These are phyloP conservation scores for Helminthosporium solani DNA, from an alignment of 2,329 filamentous ascomycete species.

Conservation along the genomic window DNA sequence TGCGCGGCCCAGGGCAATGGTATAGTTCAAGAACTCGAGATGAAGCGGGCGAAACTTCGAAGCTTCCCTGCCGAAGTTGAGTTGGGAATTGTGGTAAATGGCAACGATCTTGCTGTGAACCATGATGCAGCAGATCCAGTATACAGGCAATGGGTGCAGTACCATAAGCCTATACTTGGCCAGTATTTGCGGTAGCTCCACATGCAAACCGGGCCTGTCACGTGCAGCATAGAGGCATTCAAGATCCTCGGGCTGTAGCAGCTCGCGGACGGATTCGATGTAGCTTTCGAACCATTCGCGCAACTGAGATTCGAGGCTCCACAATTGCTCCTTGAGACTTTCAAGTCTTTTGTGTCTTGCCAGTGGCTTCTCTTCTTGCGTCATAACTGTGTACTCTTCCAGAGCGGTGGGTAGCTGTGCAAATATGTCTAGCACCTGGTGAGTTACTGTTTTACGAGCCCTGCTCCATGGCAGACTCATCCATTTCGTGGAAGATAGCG, in stretches of 20 bases:
- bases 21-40: conserved; percentile 5
- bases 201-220: conserved; percentile 3
- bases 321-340: conserved; percentile 3
- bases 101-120: conserved; percentile 4
- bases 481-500: conserved; percentile 11
- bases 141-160: conserved; percentile 11
- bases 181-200: conserved; percentile 9
- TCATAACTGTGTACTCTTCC: conserved; percentile 11
- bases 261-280: background rate
- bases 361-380: background rate
- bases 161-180: background rate
- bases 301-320: conserved; percentile 5
- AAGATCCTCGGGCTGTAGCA: background rate
- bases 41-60: background rate
- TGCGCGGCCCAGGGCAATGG: conserved; percentile 8
- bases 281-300: conserved; percentile 9
- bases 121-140: conserved; percentile 13
- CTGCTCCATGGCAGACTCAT: conserved; percentile 13
- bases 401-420: conserved; percentile 6
- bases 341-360: background rate
- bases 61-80: background rate
- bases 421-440: conserved; percentile 12
- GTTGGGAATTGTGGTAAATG: background rate
- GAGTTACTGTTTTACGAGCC: conserved; percentile 3
- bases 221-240: background rate